Evolutionary conservation across 2,329 filamentous ascomycete genomes (phyloP).

Genomic region (Botrytis hyacinthi): DNA sequence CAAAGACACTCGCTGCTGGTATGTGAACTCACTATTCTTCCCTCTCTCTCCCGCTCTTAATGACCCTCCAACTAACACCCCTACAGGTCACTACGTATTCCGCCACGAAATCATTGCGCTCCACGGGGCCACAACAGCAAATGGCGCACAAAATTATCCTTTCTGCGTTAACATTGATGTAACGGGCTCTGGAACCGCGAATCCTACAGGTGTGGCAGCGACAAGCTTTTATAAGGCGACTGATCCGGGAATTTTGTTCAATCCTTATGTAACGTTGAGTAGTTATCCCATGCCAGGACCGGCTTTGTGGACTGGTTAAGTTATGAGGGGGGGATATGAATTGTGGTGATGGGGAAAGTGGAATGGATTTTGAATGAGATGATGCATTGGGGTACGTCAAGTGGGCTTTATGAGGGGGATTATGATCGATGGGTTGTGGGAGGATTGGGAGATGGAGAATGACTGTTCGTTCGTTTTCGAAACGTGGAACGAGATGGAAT

Average conservation of each 20-base stretch:
- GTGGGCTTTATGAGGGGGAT: too few relatives aligned
- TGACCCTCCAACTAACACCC: slow-evolving; percentile 37
- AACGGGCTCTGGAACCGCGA: slow-evolving; percentile 43
- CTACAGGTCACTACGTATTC: slow-evolving; percentile 51
- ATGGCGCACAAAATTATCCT: slow-evolving; percentile 51
- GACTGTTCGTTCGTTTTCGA: background rate
- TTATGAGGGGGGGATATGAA: background rate
- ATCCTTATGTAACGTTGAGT: slow-evolving; percentile 40
- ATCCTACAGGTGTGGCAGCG: slow-evolving; percentile 40
- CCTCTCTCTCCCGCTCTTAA: background rate
- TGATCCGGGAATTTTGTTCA: slow-evolving; percentile 44
- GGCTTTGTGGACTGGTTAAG: slow-evolving; percentile 4
- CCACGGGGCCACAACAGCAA: slow-evolving; percentile 32
- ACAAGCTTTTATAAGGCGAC: slow-evolving; percentile 43
- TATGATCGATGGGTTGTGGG: too few relatives aligned
- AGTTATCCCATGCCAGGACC: slow-evolving; percentile 29
- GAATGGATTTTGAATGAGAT: too few relatives aligned
- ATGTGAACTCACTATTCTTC: background rate
- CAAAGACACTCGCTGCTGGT: slow-evolving; percentile 15
- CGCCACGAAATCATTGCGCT: slow-evolving; percentile 48
- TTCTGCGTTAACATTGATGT: slow-evolving; percentile 50
- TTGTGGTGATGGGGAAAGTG: too few relatives aligned
- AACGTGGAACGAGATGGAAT: too few relatives aligned
- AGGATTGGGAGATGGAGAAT: background rate
- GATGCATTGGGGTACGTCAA: accelerated